Conservation (phyloP, 495 filamentous ascomycete genomes). For the Hypoxylon perforatum region DNA sequence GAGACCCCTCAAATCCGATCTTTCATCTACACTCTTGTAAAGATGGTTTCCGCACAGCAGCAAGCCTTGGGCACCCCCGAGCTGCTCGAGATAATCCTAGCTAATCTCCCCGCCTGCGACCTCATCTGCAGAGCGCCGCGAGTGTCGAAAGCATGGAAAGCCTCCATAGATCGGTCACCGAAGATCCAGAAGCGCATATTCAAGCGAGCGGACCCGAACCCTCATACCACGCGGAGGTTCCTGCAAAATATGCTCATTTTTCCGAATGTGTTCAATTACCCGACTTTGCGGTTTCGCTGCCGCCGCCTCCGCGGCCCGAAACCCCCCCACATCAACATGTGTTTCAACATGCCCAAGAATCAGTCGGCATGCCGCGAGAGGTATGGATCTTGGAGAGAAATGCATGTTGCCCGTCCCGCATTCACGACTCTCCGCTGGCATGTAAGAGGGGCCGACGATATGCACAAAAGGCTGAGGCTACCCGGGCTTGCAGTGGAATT, state of each 20-base stretch:
- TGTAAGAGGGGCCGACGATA: background rate
- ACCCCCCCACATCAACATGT: too few relatives aligned
- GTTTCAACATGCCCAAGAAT: too few relatives aligned
- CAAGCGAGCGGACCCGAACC: background rate
- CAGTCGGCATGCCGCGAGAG: too few relatives aligned
- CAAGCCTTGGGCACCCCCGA: conserved; percentile 3
- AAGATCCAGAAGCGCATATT: background rate
- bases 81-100: background rate
- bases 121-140: conserved; percentile 3
- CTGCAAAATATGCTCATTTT: too few relatives aligned
- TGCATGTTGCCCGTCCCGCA: conserved; percentile 7
- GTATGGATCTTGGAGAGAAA: conserved; percentile 11
- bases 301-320: too few relatives aligned
- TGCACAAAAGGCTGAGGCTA: background rate
- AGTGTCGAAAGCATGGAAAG: conserved; percentile 17
- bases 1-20: too few relatives aligned
- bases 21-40: background rate
- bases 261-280: too few relatives aligned
- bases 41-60: background rate
- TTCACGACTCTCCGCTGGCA: conserved; percentile 10
- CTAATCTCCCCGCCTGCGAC: background rate
- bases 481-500: background rate
- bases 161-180: background rate
- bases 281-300: too few relatives aligned
- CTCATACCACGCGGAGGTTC: too few relatives aligned